Evolutionary conservation across 371 early-diverging fungal genomes (phyloP).

Genomic region (Nematocida minor): DNA sequence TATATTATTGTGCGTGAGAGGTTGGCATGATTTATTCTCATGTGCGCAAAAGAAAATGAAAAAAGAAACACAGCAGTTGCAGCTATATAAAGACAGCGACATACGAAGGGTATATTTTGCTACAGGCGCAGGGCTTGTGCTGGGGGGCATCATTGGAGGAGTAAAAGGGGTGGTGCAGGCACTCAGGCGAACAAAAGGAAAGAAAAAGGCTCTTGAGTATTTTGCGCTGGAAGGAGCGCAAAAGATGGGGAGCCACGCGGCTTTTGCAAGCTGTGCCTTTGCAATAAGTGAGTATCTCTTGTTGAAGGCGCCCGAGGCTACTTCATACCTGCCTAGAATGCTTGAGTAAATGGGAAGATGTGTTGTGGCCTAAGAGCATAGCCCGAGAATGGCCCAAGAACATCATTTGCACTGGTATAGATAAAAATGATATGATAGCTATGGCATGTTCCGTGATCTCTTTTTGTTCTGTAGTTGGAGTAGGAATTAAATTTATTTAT

Average conservation of each 20-base stretch:
- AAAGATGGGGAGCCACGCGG: neutral
- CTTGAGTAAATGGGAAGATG: neutral
- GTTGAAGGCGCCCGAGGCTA: neutral
- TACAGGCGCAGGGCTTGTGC: conserved; percentile 10
- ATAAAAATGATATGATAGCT: no score
- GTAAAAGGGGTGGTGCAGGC: neutral
- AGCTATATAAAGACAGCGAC: conserved; percentile 5
- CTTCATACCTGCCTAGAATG: neutral
- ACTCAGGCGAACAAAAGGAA: neutral
- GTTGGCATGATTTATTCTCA: conserved; percentile 55
- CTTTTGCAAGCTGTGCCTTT: neutral
- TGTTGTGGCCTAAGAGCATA: no score
- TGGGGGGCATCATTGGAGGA: conserved; percentile 16
- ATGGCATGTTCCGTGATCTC: no score
- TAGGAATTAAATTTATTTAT: no score
- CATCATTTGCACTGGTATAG: no score
- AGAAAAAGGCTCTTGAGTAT: conserved; percentile 16
- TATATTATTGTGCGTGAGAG: conserved; percentile 49
- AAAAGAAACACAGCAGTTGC: neutral
- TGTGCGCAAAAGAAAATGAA: conserved; percentile 44
- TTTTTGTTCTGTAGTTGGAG: no score
- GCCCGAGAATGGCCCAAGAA: no score
- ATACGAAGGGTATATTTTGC: conserved; percentile 20
- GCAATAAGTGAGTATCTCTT: neutral
- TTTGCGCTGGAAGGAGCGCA: neutral